Evolutionary conservation across 1,139 yeast species (phyloP), one percentile per base, ranked within the genome.

Genomic region (Pneumocystis murina): DNA sequence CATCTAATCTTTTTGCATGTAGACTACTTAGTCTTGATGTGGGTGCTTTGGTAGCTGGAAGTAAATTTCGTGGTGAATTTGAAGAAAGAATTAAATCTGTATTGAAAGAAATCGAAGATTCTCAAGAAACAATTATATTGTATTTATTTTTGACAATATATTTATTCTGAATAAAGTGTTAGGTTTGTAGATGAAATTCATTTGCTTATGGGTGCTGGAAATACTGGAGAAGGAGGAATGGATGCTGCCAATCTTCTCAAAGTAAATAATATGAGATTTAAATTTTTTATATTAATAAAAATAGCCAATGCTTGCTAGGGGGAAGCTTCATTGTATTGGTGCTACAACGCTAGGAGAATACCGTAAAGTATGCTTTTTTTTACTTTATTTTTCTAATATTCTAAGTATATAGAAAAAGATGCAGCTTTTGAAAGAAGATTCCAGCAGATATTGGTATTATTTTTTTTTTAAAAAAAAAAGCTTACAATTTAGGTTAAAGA

Each of bases 361-460:
- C 79, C 83, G 97, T 73, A 86, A 91, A 73, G 55, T 48, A 24
- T 48, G 33, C 4, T 91, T 73, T 98, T 98, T 77, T 98, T 98
- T 58, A 92, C 98, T 28, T 92, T 98, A 3, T 86, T 88, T 71
- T 85, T 86, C 65, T 98, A 92, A 76, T 94, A 92, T 79, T 83
- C 97, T 73, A 86, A 91, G 73, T 84, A 85, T 72, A 86, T 92
- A 67, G 89, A 94, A 72, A 92, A 92, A 75, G 99, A 92, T 76
- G 98, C 96, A 74, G 98, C 99, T 0, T 91, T 92, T 74, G 99
- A 92, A 75, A 87, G 99, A 81, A 84, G 99, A 74, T 92, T 92
- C 82, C 99, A 92, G 76, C 90, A 89, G 74, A 48, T 48, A 48
- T 24, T 48, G 33, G 55, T 48, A 48, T 24, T 48, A 24, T n/a